These are phyloP conservation scores for Fusarium sp. DNA, from an alignment of 2,329 filamentous ascomycete species.

Conservation along the genomic window DNA sequence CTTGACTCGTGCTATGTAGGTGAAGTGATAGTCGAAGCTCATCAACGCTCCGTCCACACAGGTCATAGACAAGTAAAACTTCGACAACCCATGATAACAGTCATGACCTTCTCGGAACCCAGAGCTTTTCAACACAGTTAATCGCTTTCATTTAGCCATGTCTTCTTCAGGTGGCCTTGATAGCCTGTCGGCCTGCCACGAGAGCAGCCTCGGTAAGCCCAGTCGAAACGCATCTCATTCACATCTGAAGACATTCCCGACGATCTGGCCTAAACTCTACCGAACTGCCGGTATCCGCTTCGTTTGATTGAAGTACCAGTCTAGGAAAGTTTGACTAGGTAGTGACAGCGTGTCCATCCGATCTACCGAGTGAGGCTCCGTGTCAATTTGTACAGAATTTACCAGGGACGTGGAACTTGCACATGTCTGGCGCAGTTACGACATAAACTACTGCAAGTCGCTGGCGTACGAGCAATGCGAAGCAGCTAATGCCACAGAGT, in stretches of 20 bases:
- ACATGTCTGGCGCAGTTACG: neutral
- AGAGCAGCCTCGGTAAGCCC: neutral
- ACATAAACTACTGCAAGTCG: neutral
- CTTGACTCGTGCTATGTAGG: neutral
- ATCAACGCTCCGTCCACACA: neutral
- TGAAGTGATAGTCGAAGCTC: neutral
- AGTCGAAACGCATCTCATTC: neutral
- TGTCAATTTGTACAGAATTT: neutral
- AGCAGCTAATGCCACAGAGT: neutral
- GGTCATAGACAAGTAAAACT: neutral
- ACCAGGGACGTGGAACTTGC: neutral
- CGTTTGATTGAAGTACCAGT: neutral
- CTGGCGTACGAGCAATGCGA: neutral
- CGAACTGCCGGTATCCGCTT: neutral
- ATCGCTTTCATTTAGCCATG: fast-evolving
- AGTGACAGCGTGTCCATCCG: neutral
- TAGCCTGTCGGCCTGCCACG: neutral
- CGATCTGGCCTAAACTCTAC: neutral
- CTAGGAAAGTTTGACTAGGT: neutral
- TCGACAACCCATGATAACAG: neutral
- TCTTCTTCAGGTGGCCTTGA: neutral
- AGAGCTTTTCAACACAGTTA: fast-evolving
- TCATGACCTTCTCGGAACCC: neutral
- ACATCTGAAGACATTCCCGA: neutral
- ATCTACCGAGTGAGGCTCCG: neutral